Evolutionary conservation across 768 basidiomycete species (phyloP), one percentile per base, ranked within the genome.

Genomic region (Auriscalpium orientale): DNA sequence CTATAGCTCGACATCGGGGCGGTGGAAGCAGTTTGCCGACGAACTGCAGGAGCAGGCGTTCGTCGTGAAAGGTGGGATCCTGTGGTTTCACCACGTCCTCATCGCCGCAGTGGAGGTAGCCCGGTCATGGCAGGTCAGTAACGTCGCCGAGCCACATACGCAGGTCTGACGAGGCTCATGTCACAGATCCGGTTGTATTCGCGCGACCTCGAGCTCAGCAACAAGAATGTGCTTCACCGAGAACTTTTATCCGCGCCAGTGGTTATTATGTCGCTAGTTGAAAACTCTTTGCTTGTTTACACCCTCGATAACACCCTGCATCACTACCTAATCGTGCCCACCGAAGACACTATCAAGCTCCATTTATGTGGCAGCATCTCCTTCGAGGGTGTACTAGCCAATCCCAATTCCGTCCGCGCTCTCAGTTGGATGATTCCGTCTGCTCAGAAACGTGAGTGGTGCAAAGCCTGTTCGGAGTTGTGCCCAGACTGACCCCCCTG

Each of bases 381-480:
- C 16, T 98, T 99, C 66, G 80, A 80, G 53, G 95, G 95, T 5
- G 89, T 98, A 51, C 90, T 98, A 49, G 80, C 84, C 12, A 80
- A 82, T 8, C 94, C 97, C 7, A 81, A 76, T 36, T 81, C 90
- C 12, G 95, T 99, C 2, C 76, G 94, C 58, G 89, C 89, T 62
- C 72, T 98, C 66, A 97, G 95, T 69, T 99, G 97, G 97, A 88
- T 98, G 84, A 89, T 99, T 55, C 95, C 97, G 0, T 76, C 78
- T 56, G 83, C 87, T 10, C 95, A 98, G 68, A 98, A 95, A 70
- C 87, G 97, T 95, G 67, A 62, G 87, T 75, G 15, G 12, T 22
- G 38, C 20, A 16, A 44, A 34, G 43, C 13, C 4, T 47, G 53
- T 58, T 43, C 40, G 28, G 1, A 35, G 51, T 15, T 18, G 18